Base-by-base conservation (phyloP, 192 early-diverging fungal species). In the Entomortierella beljakovae region DNA sequence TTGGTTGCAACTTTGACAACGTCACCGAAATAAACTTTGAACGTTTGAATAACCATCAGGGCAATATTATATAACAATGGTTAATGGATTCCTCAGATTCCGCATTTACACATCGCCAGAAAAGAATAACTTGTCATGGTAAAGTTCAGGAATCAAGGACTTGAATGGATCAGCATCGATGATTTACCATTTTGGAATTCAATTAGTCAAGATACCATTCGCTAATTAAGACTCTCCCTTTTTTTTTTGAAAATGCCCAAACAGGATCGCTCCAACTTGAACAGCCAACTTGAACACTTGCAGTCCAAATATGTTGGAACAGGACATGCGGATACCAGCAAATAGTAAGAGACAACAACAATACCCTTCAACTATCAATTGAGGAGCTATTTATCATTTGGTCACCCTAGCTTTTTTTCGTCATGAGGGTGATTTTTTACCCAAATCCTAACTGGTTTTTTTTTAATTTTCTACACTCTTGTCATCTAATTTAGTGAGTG, bases 241-340 rank as follows among this genome's bases (percentile, higher is more conserved):
- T 22, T 2, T 32, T 50, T 43, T 43, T 0, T 33, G 6, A 28
- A 18, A 29, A 1, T 3, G 8, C 46, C 32, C 37, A 5, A 5
- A 51, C 80, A 90, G 88, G 88, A 90, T 80, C 85, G 88, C 15
- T 85, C 90, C 66, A 92, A 90, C 57, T 77, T 92, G 53, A 92
- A 93, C 80, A 92, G 91, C 77, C 93, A 94, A 61, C 84, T 94
- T 31, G 93, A 94, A 73, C 93, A 94, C 81, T 81, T 94, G 37
- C 93, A 95, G 84, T 92, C 91, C 28, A 94, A 93, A 82, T 92
- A 94, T 64, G 91, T 94, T 25, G 95, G 95, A 58, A 97, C 94
- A 22, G 95, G 95, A 61, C 92, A 97, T 68, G 94, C 95, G 23
- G 95, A 97, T 64, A 97, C 95, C 40, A 92, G 88, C 57, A 94